Conservation (phyloP, 2,329 filamentous ascomycete genomes). For the Paramyrothecium sp. region DNA sequence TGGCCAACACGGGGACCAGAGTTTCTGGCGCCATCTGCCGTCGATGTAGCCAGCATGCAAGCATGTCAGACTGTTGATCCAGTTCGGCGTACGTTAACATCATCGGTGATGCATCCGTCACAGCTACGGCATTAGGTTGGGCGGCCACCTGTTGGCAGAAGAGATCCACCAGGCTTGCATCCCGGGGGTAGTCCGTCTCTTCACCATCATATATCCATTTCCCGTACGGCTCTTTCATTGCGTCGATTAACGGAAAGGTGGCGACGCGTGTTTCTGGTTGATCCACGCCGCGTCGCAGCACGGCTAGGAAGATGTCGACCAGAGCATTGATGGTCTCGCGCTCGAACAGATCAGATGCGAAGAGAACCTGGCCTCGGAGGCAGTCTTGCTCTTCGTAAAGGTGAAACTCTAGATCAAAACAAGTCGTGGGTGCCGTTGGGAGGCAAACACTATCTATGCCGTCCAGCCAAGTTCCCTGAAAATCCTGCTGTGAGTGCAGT, state of each 20-base stretch:
- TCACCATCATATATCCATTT: conserved; percentile 10
- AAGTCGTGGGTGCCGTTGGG: neutral
- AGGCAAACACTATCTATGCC: conserved; percentile 3
- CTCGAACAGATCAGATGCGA: conserved; percentile 14
- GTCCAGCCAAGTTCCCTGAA: conserved; percentile 13
- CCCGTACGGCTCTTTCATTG: conserved; percentile 3
- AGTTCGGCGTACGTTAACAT: neutral
- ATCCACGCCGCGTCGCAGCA: conserved; percentile 11
- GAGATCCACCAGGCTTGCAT: conserved; percentile 9
- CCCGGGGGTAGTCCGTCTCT: conserved; percentile 8
- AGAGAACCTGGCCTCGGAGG: conserved; percentile 9
- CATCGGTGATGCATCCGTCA: conserved; percentile 2
- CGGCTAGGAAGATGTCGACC: conserved; percentile 9
- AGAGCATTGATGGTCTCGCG: conserved; percentile 12
- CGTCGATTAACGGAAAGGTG: conserved; percentile 4
- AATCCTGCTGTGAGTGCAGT: conserved; percentile 17
- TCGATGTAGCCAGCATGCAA: neutral
- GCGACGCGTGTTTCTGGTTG: conserved; percentile 7
- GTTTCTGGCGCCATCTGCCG: neutral
- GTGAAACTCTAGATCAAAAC: conserved; percentile 21
- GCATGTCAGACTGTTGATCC: neutral
- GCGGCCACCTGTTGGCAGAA: conserved; percentile 6
- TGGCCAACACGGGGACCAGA: conserved; percentile 6
- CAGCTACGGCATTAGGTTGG: conserved; percentile 5
- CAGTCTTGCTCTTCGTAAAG: conserved; percentile 9